Base-by-base conservation (phyloP, 2,329 filamentous ascomycete genomes). In the Cephalotrichum gorgonifer region DNA sequence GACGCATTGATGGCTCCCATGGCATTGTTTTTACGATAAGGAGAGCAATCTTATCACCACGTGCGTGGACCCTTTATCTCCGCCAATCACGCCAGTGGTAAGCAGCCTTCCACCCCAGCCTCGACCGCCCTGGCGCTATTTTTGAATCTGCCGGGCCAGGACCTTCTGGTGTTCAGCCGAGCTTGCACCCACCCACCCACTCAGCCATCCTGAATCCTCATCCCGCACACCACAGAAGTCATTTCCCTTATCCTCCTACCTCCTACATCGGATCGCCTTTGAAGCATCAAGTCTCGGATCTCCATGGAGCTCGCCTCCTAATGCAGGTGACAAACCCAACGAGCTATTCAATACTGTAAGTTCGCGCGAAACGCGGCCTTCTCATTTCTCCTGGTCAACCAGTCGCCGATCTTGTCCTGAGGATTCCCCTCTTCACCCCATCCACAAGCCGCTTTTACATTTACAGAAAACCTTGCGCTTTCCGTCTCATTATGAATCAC, bases 81-180 rank as follows among this genome's bases (percentile, higher is more conserved):
- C 17, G 27, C 45, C 45, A 47, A 47, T 47, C 15, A 41, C 15
- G 17, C 12, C 8, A 7, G 23, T 14, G 6, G 31, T 17, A 15
- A 9, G 8, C 45, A 41, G 33, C 45, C 45, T 41, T 47, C n/a
- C 33, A n/a, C 15, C 25, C 45, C 45, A 47, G 45, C 45, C 45
- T 47, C 30, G 45, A 47, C 45, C 45, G 23, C 25, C 33, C 23
- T 35, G 45, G 45, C 45, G 45, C 45, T 33, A 47, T 47, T 47
- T 47, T 47, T 39, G 45, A 45, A 30, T 46, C 45, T 26, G 31
- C 45, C 45, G 31, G 45, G 27, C 20, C 45, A 15, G 39, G 27
- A 23, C 45, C 15, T 47, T 15, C 30, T 20, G 31, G 22, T 20
- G 45, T 22, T 26, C 45, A 47, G 45, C 45, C 45, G 45, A 47